Evolutionary conservation across 139 green algal genomes (phyloP).

Genomic region (Chlamydomonas schloesseri): DNA sequence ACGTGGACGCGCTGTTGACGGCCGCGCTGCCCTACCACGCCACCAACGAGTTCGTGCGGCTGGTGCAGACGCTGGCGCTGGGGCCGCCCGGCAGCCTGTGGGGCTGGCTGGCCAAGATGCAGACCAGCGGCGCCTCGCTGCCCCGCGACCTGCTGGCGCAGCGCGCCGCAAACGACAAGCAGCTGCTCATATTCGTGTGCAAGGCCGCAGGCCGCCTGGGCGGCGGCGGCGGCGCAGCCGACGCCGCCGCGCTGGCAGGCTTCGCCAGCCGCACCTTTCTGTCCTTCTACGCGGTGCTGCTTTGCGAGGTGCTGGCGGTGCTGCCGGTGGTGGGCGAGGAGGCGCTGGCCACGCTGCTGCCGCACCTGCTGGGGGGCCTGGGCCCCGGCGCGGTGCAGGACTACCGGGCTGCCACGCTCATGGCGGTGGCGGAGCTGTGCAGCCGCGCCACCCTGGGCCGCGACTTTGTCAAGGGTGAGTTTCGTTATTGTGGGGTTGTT

Average conservation of each 20-base stretch:
- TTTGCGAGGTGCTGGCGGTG: conserved; percentile 68
- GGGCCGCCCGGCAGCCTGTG: conserved; percentile 60
- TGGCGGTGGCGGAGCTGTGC: conserved; percentile 81
- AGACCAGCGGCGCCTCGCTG: conserved; percentile 74
- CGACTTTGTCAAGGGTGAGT: conserved; percentile 64
- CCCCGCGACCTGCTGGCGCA: conserved; percentile 75
- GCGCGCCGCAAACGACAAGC: conserved; percentile 76
- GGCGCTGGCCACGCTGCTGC: conserved; percentile 70
- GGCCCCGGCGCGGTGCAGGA: conserved; percentile 55
- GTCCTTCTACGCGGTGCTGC: conserved; percentile 80
- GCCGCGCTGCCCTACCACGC: conserved; percentile 88
- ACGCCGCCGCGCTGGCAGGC: neutral
- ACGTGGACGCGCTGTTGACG: conserved; percentile 83
- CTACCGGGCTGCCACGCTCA: conserved; percentile 78
- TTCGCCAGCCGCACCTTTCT: conserved; percentile 48
- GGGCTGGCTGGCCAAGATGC: conserved; percentile 77
- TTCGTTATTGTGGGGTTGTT: too few species aligned
- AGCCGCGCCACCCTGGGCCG: conserved; percentile 60
- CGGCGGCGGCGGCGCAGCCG: neutral
- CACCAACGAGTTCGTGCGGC: conserved; percentile 92
- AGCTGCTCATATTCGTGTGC: conserved; percentile 72
- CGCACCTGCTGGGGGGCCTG: conserved; percentile 78
- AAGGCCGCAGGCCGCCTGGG: conserved; percentile 57
- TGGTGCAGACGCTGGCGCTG: conserved; percentile 81
- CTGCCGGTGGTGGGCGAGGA: conserved; percentile 45